Evolutionary conservation across 331 rosid genomes (phyloP).

Genomic region (Erythrophleum ivorense): DNA sequence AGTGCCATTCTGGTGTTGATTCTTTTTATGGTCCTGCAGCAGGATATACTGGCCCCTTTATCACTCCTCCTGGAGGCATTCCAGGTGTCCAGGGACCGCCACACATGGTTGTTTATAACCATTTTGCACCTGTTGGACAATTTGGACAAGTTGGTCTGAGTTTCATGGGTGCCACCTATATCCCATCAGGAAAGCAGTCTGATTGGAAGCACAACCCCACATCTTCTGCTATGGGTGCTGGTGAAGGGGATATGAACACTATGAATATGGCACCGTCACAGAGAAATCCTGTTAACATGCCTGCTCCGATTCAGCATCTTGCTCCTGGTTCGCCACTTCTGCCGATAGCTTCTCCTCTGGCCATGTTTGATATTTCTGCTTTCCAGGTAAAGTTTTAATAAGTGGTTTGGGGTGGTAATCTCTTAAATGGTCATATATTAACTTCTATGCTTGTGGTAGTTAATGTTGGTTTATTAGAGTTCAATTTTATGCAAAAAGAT

Average conservation of each 20-base stretch:
- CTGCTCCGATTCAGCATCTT: conserved; percentile 85
- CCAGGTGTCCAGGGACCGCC: conserved; percentile 97
- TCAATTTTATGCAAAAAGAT: not conserved
- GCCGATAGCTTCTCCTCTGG: conserved; percentile 90
- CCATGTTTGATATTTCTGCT: conserved; percentile 94
- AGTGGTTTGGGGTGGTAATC: not conserved
- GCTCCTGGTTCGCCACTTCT: conserved; percentile 95
- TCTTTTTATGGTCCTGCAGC: conserved; percentile 96
- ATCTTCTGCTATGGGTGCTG: conserved; percentile 63
- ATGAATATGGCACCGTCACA: conserved; percentile 73
- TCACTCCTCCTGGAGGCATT: conserved; percentile 88
- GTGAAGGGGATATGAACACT: conserved; percentile 75
- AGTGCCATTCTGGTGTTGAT: conserved; percentile 93
- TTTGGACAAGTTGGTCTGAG: conserved; percentile 98
- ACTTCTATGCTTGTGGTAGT: conserved; percentile 1
- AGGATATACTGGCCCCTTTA: conserved; percentile 87
- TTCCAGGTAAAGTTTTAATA: conserved; percentile 72
- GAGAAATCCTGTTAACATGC: conserved; percentile 69
- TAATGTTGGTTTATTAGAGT: not conserved
- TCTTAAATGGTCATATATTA: conserved; percentile 3
- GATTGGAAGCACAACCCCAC: conserved; percentile 93
- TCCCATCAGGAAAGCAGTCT: conserved; percentile 95
- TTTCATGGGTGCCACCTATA: conserved; percentile 96
- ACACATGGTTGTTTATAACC: conserved; percentile 98
- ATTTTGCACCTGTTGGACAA: conserved; percentile 97